Percentiles rank a stretch among this genome's conserved stretches.
These are phyloP conservation scores for Venturia aucupariae DNA, from an alignment of 2,329 filamentous ascomycete genomes.

Conservation along the genomic window DNA sequence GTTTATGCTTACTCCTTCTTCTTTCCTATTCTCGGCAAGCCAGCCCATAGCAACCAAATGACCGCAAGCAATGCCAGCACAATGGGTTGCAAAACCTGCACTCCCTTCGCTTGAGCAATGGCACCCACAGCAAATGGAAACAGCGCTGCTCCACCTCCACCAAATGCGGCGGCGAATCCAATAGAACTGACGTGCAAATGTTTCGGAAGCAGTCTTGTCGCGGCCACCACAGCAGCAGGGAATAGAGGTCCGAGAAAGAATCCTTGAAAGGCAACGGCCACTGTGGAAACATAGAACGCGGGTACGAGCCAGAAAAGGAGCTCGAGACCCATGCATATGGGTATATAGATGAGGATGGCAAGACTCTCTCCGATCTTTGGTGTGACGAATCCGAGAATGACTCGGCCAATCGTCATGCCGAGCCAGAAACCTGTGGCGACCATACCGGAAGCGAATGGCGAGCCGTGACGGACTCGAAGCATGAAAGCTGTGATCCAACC, in stretches of 20 bases:
- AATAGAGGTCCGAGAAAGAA: slow-evolving; percentile 77
- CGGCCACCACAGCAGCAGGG: slow-evolving; percentile 62
- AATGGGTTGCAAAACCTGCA: slow-evolving; percentile 52
- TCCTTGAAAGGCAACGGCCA: slow-evolving; percentile 63
- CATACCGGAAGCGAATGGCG: slow-evolving; percentile 63
- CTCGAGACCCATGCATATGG: slow-evolving; percentile 53
- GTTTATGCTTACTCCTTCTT: slow-evolving; percentile 26
- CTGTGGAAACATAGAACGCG: slow-evolving; percentile 61
- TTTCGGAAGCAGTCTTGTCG: slow-evolving; percentile 63
- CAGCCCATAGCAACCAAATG: slow-evolving; percentile 43
- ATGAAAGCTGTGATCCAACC: slow-evolving; percentile 85
- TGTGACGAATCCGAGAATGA: slow-evolving; percentile 68
- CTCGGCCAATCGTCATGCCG: slow-evolving; percentile 64
- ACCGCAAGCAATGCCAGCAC: slow-evolving; percentile 44
- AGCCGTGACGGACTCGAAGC: slow-evolving; percentile 63
- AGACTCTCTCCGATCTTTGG: slow-evolving; percentile 62
- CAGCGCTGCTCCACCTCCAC: slow-evolving; percentile 60
- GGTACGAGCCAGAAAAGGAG: slow-evolving; percentile 77
- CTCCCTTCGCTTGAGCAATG: slow-evolving; percentile 53
- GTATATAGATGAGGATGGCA: slow-evolving; percentile 51
- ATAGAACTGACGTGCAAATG: slow-evolving; percentile 71
- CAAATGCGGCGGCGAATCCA: slow-evolving; percentile 71
- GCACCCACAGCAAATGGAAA: slow-evolving; percentile 59
- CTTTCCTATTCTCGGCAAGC: slow-evolving; percentile 37
- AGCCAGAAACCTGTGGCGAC: slow-evolving; percentile 77